phyloP scores from a whole-genome alignment of 2,329 filamentous ascomycete genomes.

The Didymella arachidicola region DNA sequence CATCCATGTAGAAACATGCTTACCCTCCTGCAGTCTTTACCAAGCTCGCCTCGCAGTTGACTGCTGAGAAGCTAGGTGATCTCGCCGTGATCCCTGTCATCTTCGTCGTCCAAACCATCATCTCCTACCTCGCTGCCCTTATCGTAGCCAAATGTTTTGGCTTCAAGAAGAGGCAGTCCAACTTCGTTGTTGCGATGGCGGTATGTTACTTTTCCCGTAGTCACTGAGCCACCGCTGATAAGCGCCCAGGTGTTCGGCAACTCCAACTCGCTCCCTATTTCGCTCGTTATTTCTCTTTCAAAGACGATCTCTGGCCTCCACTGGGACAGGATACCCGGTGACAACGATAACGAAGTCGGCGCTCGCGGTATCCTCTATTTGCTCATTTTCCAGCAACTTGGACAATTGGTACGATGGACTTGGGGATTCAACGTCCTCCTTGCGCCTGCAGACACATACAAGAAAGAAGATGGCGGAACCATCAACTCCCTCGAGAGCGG shows the following conservation, averaged over 20 bases:
- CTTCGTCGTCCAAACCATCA: constrained; percentile 83
- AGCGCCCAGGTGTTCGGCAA: constrained; percentile 81
- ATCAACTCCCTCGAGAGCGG: constrained; percentile 56
- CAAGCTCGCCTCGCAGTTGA: constrained; percentile 93
- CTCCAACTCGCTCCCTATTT: constrained; percentile 97
- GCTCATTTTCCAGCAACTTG: constrained; percentile 96
- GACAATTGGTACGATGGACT: constrained; percentile 94
- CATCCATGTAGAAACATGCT: background rate
- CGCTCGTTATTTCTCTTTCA: constrained; percentile 90
- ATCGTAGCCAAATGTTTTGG: constrained; percentile 76
- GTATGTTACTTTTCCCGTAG: constrained; percentile 52
- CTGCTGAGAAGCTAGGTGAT: constrained; percentile 86
- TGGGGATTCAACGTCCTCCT: constrained; percentile 97
- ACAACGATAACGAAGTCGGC: constrained; percentile 94
- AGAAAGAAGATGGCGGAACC: constrained; percentile 64
- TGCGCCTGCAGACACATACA: constrained; percentile 79
- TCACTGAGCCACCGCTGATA: constrained; percentile 24
- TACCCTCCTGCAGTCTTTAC: constrained; percentile 75
- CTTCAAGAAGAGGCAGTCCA: constrained; percentile 83
- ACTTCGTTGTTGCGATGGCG: constrained; percentile 97
- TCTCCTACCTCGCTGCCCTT: constrained; percentile 82
- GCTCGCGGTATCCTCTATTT: constrained; percentile 94
- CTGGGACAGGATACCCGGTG: constrained; percentile 88
- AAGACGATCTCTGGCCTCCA: constrained; percentile 91
- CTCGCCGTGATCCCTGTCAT: constrained; percentile 95